These are phyloP conservation scores for Candida glucosophila DNA, from an alignment of 1,139 yeast species.

Conservation along the genomic window DNA sequence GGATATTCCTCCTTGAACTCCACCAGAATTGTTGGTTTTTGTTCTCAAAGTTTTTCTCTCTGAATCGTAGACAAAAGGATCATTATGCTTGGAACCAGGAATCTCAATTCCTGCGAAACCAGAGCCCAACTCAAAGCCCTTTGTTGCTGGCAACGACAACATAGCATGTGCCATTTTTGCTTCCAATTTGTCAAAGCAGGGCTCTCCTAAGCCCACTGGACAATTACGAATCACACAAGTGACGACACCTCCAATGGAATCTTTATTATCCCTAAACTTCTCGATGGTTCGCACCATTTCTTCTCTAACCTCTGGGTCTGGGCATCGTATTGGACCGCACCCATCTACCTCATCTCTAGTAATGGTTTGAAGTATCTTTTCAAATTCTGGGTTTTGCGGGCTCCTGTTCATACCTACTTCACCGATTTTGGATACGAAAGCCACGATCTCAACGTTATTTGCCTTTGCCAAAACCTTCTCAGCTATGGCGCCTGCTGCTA, in stretches of 20 bases:
- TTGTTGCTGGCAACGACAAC: conserved; percentile 95
- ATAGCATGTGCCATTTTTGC: conserved; percentile 94
- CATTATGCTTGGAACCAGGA: conserved; percentile 93
- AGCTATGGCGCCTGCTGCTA: conserved; percentile 98
- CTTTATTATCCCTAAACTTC: conserved; percentile 76
- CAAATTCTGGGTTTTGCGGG: conserved; percentile 56
- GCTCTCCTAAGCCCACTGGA: conserved; percentile 94
- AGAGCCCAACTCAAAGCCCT: conserved; percentile 95
- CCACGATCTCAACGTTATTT: conserved; percentile 86
- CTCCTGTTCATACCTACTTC: conserved; percentile 66
- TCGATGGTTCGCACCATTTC: conserved; percentile 84
- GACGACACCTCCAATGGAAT: conserved; percentile 95
- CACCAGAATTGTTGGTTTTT: conserved; percentile 87
- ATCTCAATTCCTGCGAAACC: conserved; percentile 86
- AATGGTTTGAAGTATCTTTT: conserved; percentile 57
- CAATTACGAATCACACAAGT: conserved; percentile 93
- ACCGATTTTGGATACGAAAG: conserved; percentile 91
- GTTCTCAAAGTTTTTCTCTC: conserved; percentile 61
- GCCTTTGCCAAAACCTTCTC: conserved; percentile 77
- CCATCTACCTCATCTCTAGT: conserved; percentile 86
- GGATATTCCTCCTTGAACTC: conserved; percentile 95
- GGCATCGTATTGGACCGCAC: conserved; percentile 89
- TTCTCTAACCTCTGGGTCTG: conserved; percentile 63
- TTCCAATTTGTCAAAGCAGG: conserved; percentile 93
- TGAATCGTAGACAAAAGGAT: conserved; percentile 61